phyloP scores from a whole-genome alignment of 2,329 filamentous ascomycete species.

The Emmonsia crescens region DNA sequence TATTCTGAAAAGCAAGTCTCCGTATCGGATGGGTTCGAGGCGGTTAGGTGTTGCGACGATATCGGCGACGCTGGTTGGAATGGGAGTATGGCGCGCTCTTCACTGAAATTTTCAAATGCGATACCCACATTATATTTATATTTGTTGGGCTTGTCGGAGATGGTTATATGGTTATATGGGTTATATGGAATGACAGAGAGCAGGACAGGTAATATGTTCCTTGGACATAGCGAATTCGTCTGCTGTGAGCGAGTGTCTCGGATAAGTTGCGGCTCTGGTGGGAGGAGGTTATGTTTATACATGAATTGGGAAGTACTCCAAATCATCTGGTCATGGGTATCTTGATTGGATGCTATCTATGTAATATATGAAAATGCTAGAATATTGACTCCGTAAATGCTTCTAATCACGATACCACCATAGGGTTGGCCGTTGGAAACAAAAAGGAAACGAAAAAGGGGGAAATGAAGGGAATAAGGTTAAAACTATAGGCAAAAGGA shows the following conservation, averaged over 20 bases:
- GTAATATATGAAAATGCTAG: constrained; percentile 8
- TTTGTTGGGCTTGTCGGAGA: no score
- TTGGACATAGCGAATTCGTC: no score
- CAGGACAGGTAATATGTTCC: no score
- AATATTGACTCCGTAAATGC: constrained; percentile 7
- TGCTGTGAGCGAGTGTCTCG: no score
- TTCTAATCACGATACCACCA: background rate
- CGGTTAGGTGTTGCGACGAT: constrained; percentile 56
- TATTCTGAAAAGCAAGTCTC: constrained; percentile 58
- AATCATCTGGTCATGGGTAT: constrained; percentile 10
- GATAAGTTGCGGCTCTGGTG: background rate
- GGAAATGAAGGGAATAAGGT: background rate
- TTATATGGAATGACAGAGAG: background rate
- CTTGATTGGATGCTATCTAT: constrained; percentile 12
- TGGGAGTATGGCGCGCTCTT: constrained; percentile 58
- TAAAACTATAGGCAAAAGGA: background rate
- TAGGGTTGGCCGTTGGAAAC: constrained; percentile 8
- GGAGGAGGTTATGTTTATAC: background rate
- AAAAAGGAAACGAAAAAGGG: background rate
- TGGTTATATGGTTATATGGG: no score
- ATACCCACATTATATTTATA: no score
- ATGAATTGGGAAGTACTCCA: background rate
- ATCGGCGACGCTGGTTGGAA: constrained; percentile 55
- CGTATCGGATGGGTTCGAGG: constrained; percentile 62
- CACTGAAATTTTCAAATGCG: constrained; percentile 3